These are phyloP conservation scores for Knoxia roxburghii DNA, from an alignment of 257 asterid genomes.

Conservation along the genomic window DNA sequence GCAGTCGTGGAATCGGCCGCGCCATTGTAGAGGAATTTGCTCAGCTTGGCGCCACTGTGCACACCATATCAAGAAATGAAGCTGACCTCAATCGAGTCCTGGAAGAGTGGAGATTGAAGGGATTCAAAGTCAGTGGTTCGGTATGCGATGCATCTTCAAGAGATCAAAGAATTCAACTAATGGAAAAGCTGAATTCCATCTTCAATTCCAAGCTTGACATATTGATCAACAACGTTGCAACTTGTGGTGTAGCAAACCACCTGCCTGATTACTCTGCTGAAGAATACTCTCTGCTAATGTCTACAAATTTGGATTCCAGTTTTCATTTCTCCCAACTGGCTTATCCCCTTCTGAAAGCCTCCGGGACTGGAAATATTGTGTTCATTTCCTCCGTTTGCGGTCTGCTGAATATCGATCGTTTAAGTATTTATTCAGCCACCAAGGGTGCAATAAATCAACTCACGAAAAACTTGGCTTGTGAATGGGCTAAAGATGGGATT, in stretches of 20 bases:
- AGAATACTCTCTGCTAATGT: no score
- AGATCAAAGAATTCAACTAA: neutral
- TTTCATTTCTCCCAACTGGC: conserved; percentile 22
- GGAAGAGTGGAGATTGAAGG: neutral
- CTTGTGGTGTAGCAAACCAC: no score
- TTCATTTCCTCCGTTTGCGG: conserved; percentile 22
- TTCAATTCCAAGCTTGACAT: neutral
- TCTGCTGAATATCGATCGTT: neutral
- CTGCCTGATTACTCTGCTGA: no score
- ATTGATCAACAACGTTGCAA: neutral
- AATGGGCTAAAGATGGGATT: conserved; percentile 17
- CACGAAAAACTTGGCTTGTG: conserved; percentile 9
- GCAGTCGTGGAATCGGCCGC: conserved; percentile 12
- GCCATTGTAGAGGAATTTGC: conserved; percentile 9
- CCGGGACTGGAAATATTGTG: conserved; percentile 21
- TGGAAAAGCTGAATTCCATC: neutral
- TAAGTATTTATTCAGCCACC: neutral
- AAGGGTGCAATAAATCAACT: conserved; percentile 16
- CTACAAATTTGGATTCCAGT: conserved; percentile 13
- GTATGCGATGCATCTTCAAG: neutral
- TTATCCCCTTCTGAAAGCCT: conserved; percentile 15
- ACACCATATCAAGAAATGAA: conserved; percentile 8
- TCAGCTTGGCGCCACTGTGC: neutral
- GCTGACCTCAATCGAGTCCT: neutral
- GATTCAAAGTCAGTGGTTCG: conserved; percentile 8